phyloP scores from a whole-genome alignment of 257 asterid genomes.

The Henckelia pumila region DNA sequence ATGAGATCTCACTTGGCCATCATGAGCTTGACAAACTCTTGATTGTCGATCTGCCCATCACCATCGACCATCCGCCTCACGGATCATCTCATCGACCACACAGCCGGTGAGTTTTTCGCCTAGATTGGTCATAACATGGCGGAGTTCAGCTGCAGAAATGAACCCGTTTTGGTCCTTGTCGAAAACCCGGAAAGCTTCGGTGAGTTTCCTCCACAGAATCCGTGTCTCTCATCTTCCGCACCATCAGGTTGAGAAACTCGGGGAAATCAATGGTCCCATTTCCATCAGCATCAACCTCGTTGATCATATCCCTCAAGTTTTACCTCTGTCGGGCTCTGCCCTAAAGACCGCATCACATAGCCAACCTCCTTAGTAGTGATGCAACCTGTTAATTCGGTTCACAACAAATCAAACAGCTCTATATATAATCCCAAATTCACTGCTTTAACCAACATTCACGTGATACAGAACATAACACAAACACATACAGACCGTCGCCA shows the following conservation, averaged over 20 bases:
- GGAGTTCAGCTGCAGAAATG: constrained; percentile 59
- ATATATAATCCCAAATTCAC: no score
- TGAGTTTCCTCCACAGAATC: constrained; percentile 58
- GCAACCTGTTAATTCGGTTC: constrained; percentile 38
- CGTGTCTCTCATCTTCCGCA: constrained; percentile 55
- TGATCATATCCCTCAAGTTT: constrained; percentile 60
- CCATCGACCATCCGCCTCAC: constrained; percentile 64
- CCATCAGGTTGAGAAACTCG: constrained; percentile 64
- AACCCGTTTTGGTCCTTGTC: constrained; percentile 61
- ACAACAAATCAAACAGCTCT: no score
- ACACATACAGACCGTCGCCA: constrained; percentile 19
- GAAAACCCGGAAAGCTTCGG: constrained; percentile 57
- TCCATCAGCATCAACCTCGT: constrained; percentile 62
- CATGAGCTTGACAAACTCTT: constrained; percentile 74
- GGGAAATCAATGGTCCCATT: constrained; percentile 60
- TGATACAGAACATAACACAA: constrained; percentile 4
- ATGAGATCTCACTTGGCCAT: constrained; percentile 61
- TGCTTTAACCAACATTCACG: no score
- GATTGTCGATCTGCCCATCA: constrained; percentile 70
- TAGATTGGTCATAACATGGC: constrained; percentile 64
- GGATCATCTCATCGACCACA: constrained; percentile 64
- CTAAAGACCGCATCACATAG: constrained; percentile 61
- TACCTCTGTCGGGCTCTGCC: constrained; percentile 59
- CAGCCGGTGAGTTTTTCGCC: constrained; percentile 61
- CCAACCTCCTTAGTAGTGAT: constrained; percentile 60